Evolutionary conservation across 345 rosid species (phyloP).

Genomic region (Linum trigynum): DNA sequence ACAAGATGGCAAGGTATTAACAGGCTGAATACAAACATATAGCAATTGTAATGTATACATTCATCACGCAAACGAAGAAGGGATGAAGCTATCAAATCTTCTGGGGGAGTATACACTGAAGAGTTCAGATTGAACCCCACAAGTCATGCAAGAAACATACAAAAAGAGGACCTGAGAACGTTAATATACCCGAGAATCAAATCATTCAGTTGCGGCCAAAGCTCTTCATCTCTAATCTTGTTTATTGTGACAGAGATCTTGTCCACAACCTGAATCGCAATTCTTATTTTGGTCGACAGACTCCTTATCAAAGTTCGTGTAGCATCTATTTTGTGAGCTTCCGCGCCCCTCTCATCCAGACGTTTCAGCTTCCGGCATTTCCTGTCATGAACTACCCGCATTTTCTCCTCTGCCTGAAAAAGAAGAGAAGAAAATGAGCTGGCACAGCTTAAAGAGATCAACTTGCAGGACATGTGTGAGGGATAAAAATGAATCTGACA

Average conservation of each 20-base stretch:
- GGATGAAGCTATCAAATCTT: neutral
- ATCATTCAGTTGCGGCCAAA: constrained; percentile 85
- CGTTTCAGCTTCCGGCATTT: constrained; percentile 64
- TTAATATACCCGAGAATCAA: constrained; percentile 72
- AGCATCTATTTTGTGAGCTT: constrained; percentile 48
- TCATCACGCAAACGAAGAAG: too few relatives aligned
- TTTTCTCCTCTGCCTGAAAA: constrained; percentile 76
- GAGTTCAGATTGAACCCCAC: too few relatives aligned
- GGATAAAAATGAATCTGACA: too few relatives aligned
- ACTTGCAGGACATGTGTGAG: neutral
- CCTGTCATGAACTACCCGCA: constrained; percentile 69
- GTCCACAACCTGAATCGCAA: constrained; percentile 85
- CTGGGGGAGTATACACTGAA: neutral
- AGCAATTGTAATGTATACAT: too few relatives aligned
- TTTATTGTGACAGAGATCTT: constrained; percentile 70
- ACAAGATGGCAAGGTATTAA: too few relatives aligned
- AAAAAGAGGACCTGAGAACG: neutral
- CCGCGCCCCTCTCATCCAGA: constrained; percentile 78
- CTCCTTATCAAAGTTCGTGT: constrained; percentile 43
- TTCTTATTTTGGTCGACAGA: constrained; percentile 73
- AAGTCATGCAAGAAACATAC: neutral
- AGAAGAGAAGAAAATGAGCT: neutral
- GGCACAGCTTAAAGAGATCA: constrained; percentile 4
- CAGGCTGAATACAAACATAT: too few relatives aligned
- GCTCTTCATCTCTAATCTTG: constrained; percentile 91